A percentile compares a stretch with the other conserved stretches of the same genome.
These are phyloP conservation scores for Jatropha podagrica DNA, from an alignment of 441 rosid genomes.

Conservation along the genomic window DNA sequence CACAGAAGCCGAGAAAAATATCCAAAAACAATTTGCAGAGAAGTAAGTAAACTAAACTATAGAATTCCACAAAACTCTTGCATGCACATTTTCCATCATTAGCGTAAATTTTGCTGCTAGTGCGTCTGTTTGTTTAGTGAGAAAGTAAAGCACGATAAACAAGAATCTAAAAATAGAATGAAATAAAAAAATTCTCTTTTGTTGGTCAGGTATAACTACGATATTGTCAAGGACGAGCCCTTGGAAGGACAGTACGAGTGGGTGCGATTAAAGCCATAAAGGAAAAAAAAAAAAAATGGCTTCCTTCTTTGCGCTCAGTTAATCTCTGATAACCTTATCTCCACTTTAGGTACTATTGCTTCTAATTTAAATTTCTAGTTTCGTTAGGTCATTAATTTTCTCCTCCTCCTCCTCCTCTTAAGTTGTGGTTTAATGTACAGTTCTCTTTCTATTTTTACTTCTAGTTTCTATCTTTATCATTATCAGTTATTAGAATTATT, in stretches of 20 bases:
- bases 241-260: constrained; percentile 85
- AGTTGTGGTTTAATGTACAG: constrained; percentile 32
- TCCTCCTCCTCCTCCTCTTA: not conserved
- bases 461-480: not conserved
- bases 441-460: not conserved
- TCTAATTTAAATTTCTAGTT: not conserved
- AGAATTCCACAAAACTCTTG: not conserved
- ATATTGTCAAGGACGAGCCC: constrained; percentile 67
- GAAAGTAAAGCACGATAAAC: constrained; percentile 9
- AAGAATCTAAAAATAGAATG: not conserved
- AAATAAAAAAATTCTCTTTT: not conserved
- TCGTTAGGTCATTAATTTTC: not conserved
- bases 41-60: constrained; percentile 44
- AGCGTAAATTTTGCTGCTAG: not conserved
- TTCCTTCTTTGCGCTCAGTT: constrained; percentile 2
- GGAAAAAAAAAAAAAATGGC: constrained; percentile 11
- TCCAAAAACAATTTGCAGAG: constrained; percentile 44
- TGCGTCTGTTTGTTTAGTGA: constrained; percentile 18
- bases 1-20: constrained; percentile 48
- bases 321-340: not conserved
- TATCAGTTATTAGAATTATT: constrained; percentile 11
- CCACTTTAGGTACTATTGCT: constrained; percentile 1
- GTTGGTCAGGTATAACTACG: constrained; percentile 71
- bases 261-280: constrained; percentile 42
- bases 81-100: constrained; percentile 13